Evolutionary conservation across 306 rosid genomes (phyloP), one percentile per base, ranked within the genome.

Genomic region (Parietaria judaica): DNA sequence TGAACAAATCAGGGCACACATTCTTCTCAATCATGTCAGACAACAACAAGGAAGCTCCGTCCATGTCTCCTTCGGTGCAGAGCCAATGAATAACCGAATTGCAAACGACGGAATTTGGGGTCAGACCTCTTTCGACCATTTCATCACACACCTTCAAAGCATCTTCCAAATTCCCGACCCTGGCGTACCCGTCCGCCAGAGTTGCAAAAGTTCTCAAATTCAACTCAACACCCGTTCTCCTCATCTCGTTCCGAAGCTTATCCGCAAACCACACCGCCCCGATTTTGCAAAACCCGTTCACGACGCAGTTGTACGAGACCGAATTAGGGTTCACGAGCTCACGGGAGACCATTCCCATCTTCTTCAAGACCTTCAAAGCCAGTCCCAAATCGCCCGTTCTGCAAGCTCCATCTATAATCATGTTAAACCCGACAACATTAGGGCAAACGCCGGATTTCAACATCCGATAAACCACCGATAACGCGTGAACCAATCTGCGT

Each of bases 11-110:
- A 3, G 83, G 80, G 62, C 3, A 50, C 58, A 80, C 55, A 14
- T 6, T 67, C 72, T 67, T 80, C 56, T 72, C 73, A 47, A 72
- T 58, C 86, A 83, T 77, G 70, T 83, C 81, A 36, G 80, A 72
- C 51, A 83, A 59, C 34, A 80, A 61, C 52, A 68, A 54, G n/a
- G 72, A 72, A 57, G 80, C 89, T 64, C 70, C 81, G 68, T 83
- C 76, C 17, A 67, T 36, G 58, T 69, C 76, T 15, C 80, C 79
- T 61, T 77, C 83, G 54, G 39, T 47, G 61, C 67, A 83, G 67
- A 80, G 83, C 80, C 81, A 72, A 55, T 79, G 77, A 67, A 83
- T 65, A 48, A 83, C 50, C 16, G 86, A 66, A 72, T 83, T 83
- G 54, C 74, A 83, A 45, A 80, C 76, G 62, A 72, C 78, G 54